Evolutionary conservation across 2,329 filamentous ascomycete species (phyloP).

Genomic region (Aspergillus jensenii): DNA sequence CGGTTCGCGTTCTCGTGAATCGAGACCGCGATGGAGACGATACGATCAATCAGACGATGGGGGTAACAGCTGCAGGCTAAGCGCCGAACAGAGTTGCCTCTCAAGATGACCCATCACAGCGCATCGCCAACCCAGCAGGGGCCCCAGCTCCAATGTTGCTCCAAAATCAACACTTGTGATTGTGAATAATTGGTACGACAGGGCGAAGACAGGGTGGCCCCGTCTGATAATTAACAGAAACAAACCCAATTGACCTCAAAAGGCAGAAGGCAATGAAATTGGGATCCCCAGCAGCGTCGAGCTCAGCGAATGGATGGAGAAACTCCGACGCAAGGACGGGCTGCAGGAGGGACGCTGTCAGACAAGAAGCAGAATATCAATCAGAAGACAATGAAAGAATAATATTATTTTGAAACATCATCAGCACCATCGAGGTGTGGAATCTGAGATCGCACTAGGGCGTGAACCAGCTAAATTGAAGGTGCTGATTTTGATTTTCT

Average conservation of each 20-base stretch:
- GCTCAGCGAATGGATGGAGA: slow-evolving; percentile 6
- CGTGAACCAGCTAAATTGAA: background rate
- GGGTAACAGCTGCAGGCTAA: background rate
- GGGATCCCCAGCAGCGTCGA: background rate
- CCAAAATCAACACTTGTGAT: background rate
- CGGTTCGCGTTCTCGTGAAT: background rate
- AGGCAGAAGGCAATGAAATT: background rate
- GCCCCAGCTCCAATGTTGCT: background rate
- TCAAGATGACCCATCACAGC: slow-evolving; percentile 5
- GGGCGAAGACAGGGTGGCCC: background rate
- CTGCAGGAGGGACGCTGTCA: slow-evolving; percentile 4
- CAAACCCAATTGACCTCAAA: background rate
- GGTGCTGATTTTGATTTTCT: background rate
- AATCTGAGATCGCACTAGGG: slow-evolving; percentile 13
- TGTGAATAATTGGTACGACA: slow-evolving; percentile 3
- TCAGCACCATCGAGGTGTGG: background rate
- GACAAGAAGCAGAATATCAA: background rate
- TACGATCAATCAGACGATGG: slow-evolving; percentile 2
- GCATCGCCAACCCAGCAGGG: background rate
- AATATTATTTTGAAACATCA: slow-evolving; percentile 12
- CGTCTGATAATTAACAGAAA: slow-evolving; percentile 4
- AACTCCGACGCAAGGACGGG: slow-evolving; percentile 5
- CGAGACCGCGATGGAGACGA: background rate
- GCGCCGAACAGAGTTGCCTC: slow-evolving; percentile 1
- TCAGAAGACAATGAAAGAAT: background rate